Conservation (phyloP, 345 rosid genomes). For the Salix koriyanagi region DNA sequence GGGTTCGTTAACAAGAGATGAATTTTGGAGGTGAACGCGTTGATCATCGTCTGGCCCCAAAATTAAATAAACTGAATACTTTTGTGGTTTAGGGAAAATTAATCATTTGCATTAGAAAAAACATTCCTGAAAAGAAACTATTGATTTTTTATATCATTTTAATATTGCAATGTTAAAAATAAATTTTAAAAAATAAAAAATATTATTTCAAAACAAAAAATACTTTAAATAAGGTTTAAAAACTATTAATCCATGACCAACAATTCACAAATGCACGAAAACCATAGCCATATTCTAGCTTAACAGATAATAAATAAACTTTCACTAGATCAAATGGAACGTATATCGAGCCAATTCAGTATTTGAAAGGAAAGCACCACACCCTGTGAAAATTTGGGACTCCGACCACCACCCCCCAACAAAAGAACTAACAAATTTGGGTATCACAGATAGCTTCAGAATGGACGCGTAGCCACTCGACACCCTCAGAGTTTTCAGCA, state of each 20-base stretch:
- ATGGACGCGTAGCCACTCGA: slow-evolving; percentile 4
- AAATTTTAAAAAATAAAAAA: no score
- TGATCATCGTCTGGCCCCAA: background rate
- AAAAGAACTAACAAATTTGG: background rate
- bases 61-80: background rate
- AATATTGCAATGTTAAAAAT: no score
- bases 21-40: background rate
- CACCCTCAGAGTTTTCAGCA: slow-evolving; percentile 3
- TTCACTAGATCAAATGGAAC: background rate
- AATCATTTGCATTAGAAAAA: no score
- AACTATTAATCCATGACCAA: no score
- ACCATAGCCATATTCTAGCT: background rate
- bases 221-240: no score
- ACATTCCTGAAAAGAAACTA: no score
- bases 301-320: background rate
- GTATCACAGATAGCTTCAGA: background rate
- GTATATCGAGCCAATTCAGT: slow-evolving; percentile 1
- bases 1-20: background rate
- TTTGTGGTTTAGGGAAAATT: background rate
- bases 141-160: no score
- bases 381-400: background rate
- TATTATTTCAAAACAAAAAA: no score
- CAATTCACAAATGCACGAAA: background rate
- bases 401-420: background rate
- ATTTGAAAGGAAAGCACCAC: background rate